Evolutionary conservation across 805 yeast species (phyloP).

Genomic region (Saccharomycopsis sp.): DNA sequence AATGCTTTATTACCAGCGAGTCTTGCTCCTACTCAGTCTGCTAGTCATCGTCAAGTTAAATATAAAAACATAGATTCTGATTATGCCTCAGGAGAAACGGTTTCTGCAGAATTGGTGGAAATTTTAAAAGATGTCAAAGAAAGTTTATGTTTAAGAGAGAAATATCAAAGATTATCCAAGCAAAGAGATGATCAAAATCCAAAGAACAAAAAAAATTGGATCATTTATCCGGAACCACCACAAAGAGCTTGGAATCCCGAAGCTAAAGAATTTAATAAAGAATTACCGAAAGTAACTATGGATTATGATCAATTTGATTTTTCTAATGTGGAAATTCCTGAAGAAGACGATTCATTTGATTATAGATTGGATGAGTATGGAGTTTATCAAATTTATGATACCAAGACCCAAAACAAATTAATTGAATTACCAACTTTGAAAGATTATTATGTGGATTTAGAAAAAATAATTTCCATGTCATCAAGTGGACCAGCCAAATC

Average conservation of each 20-base stretch:
- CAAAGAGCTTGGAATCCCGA: conserved; percentile 71
- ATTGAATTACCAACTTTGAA: conserved; percentile 69
- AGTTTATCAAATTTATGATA: conserved; percentile 52
- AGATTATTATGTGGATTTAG: conserved; percentile 81
- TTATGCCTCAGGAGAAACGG: conserved; percentile 40
- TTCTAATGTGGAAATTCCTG: conserved; percentile 45
- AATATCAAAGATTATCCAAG: conserved; percentile 58
- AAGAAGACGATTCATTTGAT: conserved; percentile 26
- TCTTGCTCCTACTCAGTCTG: background rate
- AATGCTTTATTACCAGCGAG: conserved; percentile 1
- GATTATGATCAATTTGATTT: conserved; percentile 46
- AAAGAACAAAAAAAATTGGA: conserved; percentile 64
- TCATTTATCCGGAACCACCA: conserved; percentile 88
- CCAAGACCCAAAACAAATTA: conserved; percentile 27
- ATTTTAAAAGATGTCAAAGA: conserved; percentile 49
- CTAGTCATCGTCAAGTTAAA: background rate
- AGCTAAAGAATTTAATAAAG: conserved; percentile 31
- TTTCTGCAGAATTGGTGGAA: conserved; percentile 58
- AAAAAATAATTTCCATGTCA: conserved; percentile 58
- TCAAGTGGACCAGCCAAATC: conserved; percentile 96
- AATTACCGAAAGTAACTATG: conserved; percentile 33
- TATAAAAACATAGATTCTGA: conserved; percentile 36
- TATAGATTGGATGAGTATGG: conserved; percentile 49
- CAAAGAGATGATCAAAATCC: conserved; percentile 79
- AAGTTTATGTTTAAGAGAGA: conserved; percentile 66